A percentile compares a stretch with the other conserved stretches of the same genome.
Evolutionary conservation across 192 early-diverging fungal genomes (phyloP).

Genomic region (Backusella sp.): DNA sequence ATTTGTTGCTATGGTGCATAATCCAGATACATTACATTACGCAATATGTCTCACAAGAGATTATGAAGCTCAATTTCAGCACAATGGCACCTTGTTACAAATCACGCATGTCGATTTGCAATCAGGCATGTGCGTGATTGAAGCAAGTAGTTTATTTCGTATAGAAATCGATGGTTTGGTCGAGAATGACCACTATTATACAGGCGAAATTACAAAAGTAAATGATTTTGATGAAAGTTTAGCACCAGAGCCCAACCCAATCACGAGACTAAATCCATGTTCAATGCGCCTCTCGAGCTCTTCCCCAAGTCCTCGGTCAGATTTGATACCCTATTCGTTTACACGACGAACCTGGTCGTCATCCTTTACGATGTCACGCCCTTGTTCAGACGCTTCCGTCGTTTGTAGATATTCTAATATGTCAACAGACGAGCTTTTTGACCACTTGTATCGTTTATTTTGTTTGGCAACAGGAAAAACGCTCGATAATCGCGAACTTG

Average conservation of each 20-base stretch:
- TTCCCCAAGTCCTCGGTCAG: background rate
- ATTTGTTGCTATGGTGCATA: background rate
- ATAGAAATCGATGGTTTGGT: constrained; percentile 36
- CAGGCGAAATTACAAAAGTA: constrained; percentile 42
- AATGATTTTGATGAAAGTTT: constrained; percentile 29
- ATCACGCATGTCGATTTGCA: constrained; percentile 39
- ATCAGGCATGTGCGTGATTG: constrained; percentile 47
- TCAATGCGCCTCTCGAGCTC: background rate
- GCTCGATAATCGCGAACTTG: background rate
- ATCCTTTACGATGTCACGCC: background rate
- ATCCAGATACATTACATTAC: constrained; percentile 38
- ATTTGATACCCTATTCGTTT: background rate
- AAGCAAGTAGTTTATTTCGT: constrained; percentile 44
- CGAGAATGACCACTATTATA: constrained; percentile 41
- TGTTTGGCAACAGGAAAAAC: background rate
- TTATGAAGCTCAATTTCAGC: constrained; percentile 26
- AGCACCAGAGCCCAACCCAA: background rate
- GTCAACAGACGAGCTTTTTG: background rate
- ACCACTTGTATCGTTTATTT: background rate
- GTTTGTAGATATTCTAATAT: background rate
- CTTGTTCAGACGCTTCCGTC: background rate
- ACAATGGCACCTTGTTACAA: constrained; percentile 50
- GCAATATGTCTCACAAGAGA: constrained; percentile 40
- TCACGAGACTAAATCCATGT: background rate
- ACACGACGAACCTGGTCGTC: background rate